Conservation (phyloP, 2,329 filamentous ascomycete genomes). For the Trichoderma sp. region DNA sequence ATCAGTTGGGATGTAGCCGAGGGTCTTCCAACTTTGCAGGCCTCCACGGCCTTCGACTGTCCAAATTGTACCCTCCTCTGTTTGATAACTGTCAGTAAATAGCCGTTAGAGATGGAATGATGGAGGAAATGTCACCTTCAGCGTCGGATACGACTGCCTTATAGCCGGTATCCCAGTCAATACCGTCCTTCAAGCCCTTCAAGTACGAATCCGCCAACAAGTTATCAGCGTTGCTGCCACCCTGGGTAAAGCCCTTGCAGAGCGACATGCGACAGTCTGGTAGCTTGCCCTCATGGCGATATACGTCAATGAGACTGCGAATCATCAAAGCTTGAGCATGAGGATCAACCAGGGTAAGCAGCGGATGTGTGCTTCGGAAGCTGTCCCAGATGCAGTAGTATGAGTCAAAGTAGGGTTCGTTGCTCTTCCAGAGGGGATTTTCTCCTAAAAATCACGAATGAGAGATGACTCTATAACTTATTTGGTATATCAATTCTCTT, state of each 20-base stretch:
- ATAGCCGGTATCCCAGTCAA: conserved; percentile 70
- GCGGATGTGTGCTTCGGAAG: conserved; percentile 67
- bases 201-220: conserved; percentile 67
- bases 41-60: conserved; percentile 69
- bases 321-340: conserved; percentile 66
- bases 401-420: conserved; percentile 72
- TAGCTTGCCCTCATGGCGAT: conserved; percentile 63
- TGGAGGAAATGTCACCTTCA: conserved; percentile 48
- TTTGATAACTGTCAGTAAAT: neutral
- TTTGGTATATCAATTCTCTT: neutral
- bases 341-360: conserved; percentile 70
- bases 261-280: conserved; percentile 77
- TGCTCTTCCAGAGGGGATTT: conserved; percentile 67
- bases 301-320: conserved; percentile 68
- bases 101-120: conserved; percentile 21
- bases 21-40: conserved; percentile 65
- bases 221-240: conserved; percentile 73
- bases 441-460: conserved; percentile 49
- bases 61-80: conserved; percentile 57
- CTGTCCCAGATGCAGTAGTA: conserved; percentile 71
- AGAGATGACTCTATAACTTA: neutral
- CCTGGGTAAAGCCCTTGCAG: conserved; percentile 73
- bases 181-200: conserved; percentile 62
- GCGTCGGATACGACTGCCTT: conserved; percentile 72
- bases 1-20: conserved; percentile 70